A percentile compares a stretch with the other conserved stretches of the same genome.
These are phyloP conservation scores for Boletus speciosus DNA, from an alignment of 768 basidiomycete genomes.

Conservation along the genomic window DNA sequence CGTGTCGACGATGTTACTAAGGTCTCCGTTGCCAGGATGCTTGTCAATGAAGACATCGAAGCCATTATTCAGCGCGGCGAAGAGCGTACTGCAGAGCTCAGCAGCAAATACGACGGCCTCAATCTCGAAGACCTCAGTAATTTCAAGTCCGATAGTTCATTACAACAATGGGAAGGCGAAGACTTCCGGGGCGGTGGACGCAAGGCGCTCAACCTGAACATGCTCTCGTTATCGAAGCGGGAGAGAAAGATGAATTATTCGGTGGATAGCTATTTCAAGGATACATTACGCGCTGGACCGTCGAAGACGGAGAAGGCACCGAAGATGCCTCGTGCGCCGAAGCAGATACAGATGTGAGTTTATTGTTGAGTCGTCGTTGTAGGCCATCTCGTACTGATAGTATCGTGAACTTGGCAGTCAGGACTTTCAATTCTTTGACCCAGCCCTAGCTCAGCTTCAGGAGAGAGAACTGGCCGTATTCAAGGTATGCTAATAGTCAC, in stretches of 20 bases:
- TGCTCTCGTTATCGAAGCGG: constrained; percentile 86
- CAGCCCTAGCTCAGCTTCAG: constrained; percentile 73
- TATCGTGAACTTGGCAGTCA: constrained; percentile 46
- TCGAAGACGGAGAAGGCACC: constrained; percentile 79
- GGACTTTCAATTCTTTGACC: constrained; percentile 97
- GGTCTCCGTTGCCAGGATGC: constrained; percentile 40
- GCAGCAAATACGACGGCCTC: constrained; percentile 87
- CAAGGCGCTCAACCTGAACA: constrained; percentile 69
- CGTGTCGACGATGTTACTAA: not conserved
- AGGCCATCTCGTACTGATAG: not conserved
- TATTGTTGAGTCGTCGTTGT: not conserved
- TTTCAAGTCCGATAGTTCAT: constrained; percentile 91
- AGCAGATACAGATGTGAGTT: constrained; percentile 78
- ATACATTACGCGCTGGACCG: constrained; percentile 76
- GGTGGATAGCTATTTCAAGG: constrained; percentile 94
- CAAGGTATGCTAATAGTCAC: constrained; percentile 45
- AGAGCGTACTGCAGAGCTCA: constrained; percentile 83
- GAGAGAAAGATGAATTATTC: constrained; percentile 94
- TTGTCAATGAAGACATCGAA: constrained; percentile 90
- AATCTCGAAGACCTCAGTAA: constrained; percentile 94
- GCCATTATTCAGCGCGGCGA: constrained; percentile 90
- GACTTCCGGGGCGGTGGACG: constrained; percentile 80
- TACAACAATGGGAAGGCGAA: constrained; percentile 95
- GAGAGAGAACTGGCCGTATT: constrained; percentile 82
- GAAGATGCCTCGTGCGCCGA: constrained; percentile 81